Conservation (phyloP, 2,329 filamentous ascomycete species). For the Dothideomycetes sp. region DNA sequence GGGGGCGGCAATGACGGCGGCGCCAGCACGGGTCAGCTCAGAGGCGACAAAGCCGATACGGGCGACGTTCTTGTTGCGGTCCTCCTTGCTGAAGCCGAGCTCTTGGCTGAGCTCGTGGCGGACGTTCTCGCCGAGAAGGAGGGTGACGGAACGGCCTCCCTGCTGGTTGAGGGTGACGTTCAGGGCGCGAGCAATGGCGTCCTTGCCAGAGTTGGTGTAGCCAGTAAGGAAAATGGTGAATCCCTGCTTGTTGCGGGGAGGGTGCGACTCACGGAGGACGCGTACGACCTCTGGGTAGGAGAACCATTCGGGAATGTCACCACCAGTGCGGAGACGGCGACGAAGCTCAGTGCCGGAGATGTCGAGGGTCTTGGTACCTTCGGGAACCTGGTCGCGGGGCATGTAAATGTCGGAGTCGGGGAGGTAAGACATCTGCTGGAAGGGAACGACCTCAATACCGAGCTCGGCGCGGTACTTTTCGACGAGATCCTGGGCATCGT, state of each 20-base stretch:
- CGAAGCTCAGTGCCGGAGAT: conserved; percentile 66
- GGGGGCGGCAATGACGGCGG: conserved; percentile 90
- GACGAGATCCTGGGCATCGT: conserved; percentile 91
- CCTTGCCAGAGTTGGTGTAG: conserved; percentile 94
- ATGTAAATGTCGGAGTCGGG: conserved; percentile 95
- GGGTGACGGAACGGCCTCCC: conserved; percentile 84
- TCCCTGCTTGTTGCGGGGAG: conserved; percentile 78
- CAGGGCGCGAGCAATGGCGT: conserved; percentile 86
- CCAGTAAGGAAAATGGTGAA: conserved; percentile 98
- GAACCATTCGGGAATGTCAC: conserved; percentile 98
- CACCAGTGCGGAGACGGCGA: conserved; percentile 77
- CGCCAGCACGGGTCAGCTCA: conserved; percentile 84
- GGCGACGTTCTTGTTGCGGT: conserved; percentile 88
- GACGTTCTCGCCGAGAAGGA: conserved; percentile 92
- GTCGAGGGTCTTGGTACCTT: conserved; percentile 63
- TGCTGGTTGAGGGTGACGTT: conserved; percentile 98
- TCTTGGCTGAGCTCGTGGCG: conserved; percentile 87
- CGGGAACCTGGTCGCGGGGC: conserved; percentile 78
- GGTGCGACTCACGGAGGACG: conserved; percentile 93
- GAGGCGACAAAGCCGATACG: conserved; percentile 94
- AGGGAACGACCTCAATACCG: conserved; percentile 96
- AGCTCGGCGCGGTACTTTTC: conserved; percentile 96
- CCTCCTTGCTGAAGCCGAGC: conserved; percentile 86
- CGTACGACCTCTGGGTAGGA: conserved; percentile 97
- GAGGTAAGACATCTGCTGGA: conserved; percentile 99